Conservation (phyloP, 345 rosid genomes). For the Melastoma malabathricum region DNA sequence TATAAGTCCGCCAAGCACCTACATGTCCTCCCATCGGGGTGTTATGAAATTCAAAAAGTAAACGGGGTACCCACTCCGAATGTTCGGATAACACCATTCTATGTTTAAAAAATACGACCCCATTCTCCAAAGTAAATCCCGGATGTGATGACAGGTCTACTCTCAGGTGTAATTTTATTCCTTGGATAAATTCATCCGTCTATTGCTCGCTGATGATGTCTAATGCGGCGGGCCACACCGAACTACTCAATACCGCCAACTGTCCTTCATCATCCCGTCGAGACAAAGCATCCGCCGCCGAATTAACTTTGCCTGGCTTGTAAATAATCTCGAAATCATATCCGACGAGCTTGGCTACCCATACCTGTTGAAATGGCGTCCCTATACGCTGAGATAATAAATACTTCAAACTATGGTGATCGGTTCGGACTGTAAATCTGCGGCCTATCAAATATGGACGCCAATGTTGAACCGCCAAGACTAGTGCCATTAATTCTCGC, state of each 20-base stretch:
- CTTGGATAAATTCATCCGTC: background rate
- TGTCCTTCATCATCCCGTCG: background rate
- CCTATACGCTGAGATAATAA: background rate
- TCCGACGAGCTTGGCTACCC: background rate
- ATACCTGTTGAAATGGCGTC: background rate
- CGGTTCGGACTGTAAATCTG: background rate
- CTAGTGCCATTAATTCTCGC: slow-evolving; percentile 1
- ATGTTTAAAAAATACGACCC: no score
- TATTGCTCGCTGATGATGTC: background rate
- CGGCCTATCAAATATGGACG: background rate
- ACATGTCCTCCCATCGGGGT: no score
- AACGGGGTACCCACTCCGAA: no score
- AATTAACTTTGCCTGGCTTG: background rate
- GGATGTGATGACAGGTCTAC: no score
- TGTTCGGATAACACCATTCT: no score
- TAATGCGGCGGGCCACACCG: no score
- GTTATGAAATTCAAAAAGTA: no score
- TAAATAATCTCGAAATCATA: slow-evolving; percentile 1
- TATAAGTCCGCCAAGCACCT: no score
- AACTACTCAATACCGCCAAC: no score
- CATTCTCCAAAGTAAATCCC: no score
- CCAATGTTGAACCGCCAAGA: background rate
- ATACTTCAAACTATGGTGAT: background rate
- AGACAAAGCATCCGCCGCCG: background rate
- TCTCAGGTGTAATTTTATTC: no score